Conservation (phyloP, 2,329 filamentous ascomycete species). For the Aspergillus neotritici region DNA sequence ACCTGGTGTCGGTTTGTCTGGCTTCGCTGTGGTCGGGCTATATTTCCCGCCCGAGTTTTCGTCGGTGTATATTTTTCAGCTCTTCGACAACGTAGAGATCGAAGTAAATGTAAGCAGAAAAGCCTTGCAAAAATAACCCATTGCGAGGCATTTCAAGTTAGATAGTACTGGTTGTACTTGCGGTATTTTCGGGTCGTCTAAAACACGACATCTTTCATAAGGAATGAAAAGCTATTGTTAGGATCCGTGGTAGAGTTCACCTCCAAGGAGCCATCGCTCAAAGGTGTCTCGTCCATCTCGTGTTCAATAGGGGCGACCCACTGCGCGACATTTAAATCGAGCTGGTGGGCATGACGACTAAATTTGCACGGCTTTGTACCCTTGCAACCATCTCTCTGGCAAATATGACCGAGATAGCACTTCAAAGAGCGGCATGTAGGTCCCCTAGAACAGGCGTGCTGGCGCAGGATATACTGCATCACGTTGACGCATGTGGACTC, state of each 20-base stretch:
- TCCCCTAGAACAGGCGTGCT: constrained; percentile 38
- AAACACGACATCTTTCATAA: background rate
- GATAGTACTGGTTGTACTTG: too few relatives aligned
- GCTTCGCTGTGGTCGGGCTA: too few relatives aligned
- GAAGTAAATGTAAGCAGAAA: too few relatives aligned
- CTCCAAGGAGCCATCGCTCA: background rate
- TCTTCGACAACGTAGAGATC: too few relatives aligned
- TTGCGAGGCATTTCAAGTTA: too few relatives aligned
- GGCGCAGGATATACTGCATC: constrained; percentile 42
- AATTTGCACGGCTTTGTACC: constrained; percentile 28
- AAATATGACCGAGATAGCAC: constrained; percentile 45
- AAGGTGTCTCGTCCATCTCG: background rate
- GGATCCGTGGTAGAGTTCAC: constrained; percentile 1
- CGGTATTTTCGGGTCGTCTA: too few relatives aligned
- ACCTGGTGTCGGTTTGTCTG: too few relatives aligned
- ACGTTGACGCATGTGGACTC: constrained; percentile 36
- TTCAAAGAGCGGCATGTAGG: constrained; percentile 38
- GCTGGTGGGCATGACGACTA: constrained; percentile 20
- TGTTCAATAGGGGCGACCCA: constrained; percentile 22
- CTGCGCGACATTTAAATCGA: constrained; percentile 19
- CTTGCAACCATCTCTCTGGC: constrained; percentile 30
- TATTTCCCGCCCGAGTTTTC: too few relatives aligned
- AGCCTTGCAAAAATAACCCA: too few relatives aligned
- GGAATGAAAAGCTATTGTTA: constrained; percentile 1
- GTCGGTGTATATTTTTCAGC: too few relatives aligned